A percentile compares a stretch with the other conserved stretches of the same genome.
These are phyloP conservation scores for Panaeolus cyanescens DNA, from an alignment of 768 basidiomycete species.

Conservation along the genomic window DNA sequence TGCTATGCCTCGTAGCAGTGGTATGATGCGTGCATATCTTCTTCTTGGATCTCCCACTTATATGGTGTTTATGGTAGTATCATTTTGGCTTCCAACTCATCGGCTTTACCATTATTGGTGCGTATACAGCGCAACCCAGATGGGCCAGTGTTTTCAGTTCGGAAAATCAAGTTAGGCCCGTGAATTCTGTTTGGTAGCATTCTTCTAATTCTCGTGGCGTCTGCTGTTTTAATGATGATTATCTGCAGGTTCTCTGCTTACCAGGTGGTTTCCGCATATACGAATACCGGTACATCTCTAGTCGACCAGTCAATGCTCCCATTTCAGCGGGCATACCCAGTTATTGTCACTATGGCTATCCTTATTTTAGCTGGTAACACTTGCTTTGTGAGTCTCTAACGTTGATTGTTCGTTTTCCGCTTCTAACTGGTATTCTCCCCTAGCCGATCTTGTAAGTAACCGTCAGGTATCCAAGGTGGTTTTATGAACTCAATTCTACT, in stretches of 20 bases:
- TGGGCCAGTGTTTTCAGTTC: conserved; percentile 60
- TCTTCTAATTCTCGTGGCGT: conserved; percentile 11
- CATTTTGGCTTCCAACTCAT: conserved; percentile 71
- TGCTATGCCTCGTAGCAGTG: conserved; percentile 77
- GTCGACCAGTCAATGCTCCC: conserved; percentile 92
- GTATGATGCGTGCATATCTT: conserved; percentile 46
- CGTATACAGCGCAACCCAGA: conserved; percentile 66
- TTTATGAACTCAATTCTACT: not conserved
- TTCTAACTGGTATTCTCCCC: not conserved
- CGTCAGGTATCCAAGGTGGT: not conserved
- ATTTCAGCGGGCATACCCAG: conserved; percentile 82
- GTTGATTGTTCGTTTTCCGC: not conserved
- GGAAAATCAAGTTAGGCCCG: conserved; percentile 47
- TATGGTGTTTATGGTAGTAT: conserved; percentile 53
- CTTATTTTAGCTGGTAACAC: conserved; percentile 93
- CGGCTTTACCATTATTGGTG: conserved; percentile 72
- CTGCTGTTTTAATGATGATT: not conserved
- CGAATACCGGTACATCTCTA: conserved; percentile 86
- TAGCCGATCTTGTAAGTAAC: conserved; percentile 83
- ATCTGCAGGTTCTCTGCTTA: conserved; percentile 76
- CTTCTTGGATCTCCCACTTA: conserved; percentile 1
- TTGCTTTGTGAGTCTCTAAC: conserved; percentile 69
- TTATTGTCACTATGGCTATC: conserved; percentile 72
- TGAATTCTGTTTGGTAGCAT: conserved; percentile 66
- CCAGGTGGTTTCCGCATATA: conserved; percentile 84